phyloP scores from a whole-genome alignment of 768 basidiomycete genomes.

The Tubosaeta sp. region DNA sequence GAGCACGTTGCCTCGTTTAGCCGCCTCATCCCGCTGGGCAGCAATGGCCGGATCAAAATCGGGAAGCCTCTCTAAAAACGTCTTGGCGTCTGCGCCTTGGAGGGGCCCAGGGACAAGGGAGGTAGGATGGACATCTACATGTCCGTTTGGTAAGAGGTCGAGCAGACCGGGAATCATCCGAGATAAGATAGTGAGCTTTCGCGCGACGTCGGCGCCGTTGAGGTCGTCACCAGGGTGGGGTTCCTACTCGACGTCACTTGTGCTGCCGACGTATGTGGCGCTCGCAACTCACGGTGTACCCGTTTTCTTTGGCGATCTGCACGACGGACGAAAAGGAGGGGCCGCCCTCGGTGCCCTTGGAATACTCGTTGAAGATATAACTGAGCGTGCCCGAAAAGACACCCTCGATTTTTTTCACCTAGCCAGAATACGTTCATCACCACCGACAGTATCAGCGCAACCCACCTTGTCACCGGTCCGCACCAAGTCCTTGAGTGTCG shows the following conservation, averaged over 20 bases:
- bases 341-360: constrained; percentile 61
- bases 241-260: constrained; percentile 56
- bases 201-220: constrained; percentile 93
- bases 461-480: constrained; percentile 86
- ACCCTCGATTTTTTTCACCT: constrained; percentile 91
- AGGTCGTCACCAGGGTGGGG: constrained; percentile 97
- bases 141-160: constrained; percentile 66
- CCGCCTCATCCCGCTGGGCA: constrained; percentile 72
- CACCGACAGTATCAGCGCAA: not conserved
- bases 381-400: constrained; percentile 97
- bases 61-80: constrained; percentile 75
- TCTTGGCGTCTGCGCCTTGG: constrained; percentile 69
- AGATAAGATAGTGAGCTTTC: constrained; percentile 94
- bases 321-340: constrained; percentile 89
- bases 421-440: not conserved
- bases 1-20: constrained; percentile 75
- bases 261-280: not conserved
- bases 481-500: constrained; percentile 88
- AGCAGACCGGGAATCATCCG: constrained; percentile 59
- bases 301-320: constrained; percentile 80
- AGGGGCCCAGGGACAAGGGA: constrained; percentile 84
- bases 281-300: constrained; percentile 71
- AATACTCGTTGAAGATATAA: constrained; percentile 98
- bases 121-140: constrained; percentile 71
- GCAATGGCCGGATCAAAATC: constrained; percentile 81